These are phyloP conservation scores for Blastobotrys apis DNA, from an alignment of 1,139 yeast species.

Conservation along the genomic window DNA sequence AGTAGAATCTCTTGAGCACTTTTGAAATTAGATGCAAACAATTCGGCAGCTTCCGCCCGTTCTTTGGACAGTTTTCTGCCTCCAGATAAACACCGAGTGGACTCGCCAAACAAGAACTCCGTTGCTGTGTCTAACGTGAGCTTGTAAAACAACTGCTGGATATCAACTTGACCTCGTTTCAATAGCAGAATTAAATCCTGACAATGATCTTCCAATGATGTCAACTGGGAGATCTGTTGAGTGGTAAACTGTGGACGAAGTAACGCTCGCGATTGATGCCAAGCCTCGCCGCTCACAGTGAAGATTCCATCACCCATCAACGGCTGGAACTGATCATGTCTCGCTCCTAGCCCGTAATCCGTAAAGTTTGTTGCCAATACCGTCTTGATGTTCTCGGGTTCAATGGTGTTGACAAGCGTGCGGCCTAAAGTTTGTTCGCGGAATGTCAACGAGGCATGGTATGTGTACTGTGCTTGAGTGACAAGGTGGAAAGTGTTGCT, in stretches of 20 bases:
- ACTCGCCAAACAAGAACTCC: slow-evolving; percentile 56
- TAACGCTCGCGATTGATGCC: slow-evolving; percentile 57
- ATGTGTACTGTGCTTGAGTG: slow-evolving; percentile 5
- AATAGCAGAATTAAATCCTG: slow-evolving; percentile 15
- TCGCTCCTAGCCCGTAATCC: slow-evolving; percentile 50
- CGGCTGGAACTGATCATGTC: slow-evolving; percentile 43
- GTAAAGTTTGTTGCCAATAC: slow-evolving; percentile 40
- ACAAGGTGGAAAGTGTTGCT: slow-evolving; percentile 4
- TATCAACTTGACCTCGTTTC: slow-evolving; percentile 36
- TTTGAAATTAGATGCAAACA: slow-evolving; percentile 45
- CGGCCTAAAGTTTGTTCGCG: slow-evolving; percentile 17
- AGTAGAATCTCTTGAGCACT: slow-evolving; percentile 40
- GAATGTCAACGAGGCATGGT: slow-evolving; percentile 14
- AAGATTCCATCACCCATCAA: slow-evolving; percentile 56
- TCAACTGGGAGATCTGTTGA: slow-evolving; percentile 51
- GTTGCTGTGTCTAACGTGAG: slow-evolving; percentile 57
- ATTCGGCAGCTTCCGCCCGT: slow-evolving; percentile 17
- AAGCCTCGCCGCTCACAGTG: slow-evolving; percentile 51
- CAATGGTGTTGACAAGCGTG: slow-evolving; percentile 32
- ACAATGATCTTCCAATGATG: slow-evolving; percentile 37
- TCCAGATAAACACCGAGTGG: slow-evolving; percentile 40
- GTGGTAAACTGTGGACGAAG: slow-evolving; percentile 57
- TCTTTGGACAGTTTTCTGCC: slow-evolving; percentile 14
- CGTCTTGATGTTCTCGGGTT: slow-evolving; percentile 44
- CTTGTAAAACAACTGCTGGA: slow-evolving; percentile 47